Evolutionary conservation across 352 stramenopile species (phyloP), one percentile per base, ranked within the genome.

Genomic region (Pythium myriotylum): DNA sequence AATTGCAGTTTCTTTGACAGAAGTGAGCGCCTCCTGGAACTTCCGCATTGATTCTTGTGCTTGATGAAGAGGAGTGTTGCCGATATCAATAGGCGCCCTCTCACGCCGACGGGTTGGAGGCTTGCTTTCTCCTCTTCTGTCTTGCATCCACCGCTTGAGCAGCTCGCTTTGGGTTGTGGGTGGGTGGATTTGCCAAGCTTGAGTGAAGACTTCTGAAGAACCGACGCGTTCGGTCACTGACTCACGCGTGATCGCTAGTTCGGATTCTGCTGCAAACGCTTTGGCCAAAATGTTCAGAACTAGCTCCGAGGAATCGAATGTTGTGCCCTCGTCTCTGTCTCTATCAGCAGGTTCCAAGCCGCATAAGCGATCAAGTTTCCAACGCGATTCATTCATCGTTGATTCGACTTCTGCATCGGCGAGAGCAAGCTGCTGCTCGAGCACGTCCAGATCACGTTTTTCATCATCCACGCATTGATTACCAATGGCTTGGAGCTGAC

Each of bases 31-130:
- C 49, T 81, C 22, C 20, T 85, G 74, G 47, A 85, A 81, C 3
- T 45, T 47, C 50, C 73, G 40, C 75, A 82, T 84, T 3, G 77
- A 86, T 24, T 74, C 60, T 26, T 86, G 74, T 9, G 74, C 77
- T 19, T 72, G 39, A 19, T 54, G 47, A 6, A 69, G 46, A 2
- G 51, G 35, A 8, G 66, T 54, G 5, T 66, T 43, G 53, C 71
- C 53, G 45, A 51, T 53, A 14, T 65, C 64, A 20, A 20, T 59
- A 41, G 17, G 65, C 46, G 4, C 50, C 32, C 73, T 64, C 37
- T 77, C 70, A 3, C 35, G 59, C 42, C 9, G 12, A 12, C 45
- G 48, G 13, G 7, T 56, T 27, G 3, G 6, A 33, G 49, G 10
- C n/a, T 27, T 6, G 43, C 14, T 56, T 43, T 20, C 13, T 47